These are phyloP conservation scores for Dentipellis sp. DNA, from an alignment of 768 basidiomycete species.

Conservation along the genomic window DNA sequence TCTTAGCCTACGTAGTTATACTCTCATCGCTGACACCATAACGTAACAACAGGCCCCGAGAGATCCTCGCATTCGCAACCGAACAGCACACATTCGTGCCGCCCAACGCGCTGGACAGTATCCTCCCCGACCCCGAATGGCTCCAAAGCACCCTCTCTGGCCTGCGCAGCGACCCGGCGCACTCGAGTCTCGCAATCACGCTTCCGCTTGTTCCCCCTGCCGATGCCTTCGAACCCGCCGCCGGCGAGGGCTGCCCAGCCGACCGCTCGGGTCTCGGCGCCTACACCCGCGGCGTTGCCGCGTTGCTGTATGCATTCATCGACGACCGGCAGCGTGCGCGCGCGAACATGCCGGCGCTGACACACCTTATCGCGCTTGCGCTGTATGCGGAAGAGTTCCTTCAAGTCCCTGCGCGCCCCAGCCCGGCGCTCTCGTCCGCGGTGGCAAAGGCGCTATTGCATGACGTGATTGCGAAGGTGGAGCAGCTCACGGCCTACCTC, in stretches of 20 bases:
- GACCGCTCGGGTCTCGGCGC: constrained; percentile 48
- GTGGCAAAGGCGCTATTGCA: constrained; percentile 26
- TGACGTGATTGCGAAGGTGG: constrained; percentile 36
- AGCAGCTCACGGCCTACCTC: constrained; percentile 54
- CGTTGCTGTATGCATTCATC: constrained; percentile 44
- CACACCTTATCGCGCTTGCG: constrained; percentile 56
- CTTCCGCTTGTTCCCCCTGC: constrained; percentile 48
- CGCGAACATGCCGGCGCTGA: constrained; percentile 54
- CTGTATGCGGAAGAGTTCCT: constrained; percentile 56
- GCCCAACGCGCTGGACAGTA: too few species aligned
- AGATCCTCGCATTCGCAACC: constrained; percentile 15
- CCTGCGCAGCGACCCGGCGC: constrained; percentile 37
- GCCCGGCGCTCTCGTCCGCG: constrained; percentile 37
- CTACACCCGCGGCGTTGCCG: constrained; percentile 55
- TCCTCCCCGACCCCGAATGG: neutral
- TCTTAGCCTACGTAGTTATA: neutral
- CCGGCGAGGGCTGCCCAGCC: constrained; percentile 10
- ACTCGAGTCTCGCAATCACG: constrained; percentile 49
- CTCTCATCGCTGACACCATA: neutral
- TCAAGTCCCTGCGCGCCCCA: constrained; percentile 38
- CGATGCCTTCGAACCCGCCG: constrained; percentile 15
- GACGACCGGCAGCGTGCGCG: constrained; percentile 54
- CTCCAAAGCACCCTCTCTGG: constrained; percentile 13
- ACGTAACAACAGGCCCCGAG: constrained; percentile 15
- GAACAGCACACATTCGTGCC: neutral